Conservation (phyloP, 768 basidiomycete genomes). For the Gymnopilus dilepis region DNA sequence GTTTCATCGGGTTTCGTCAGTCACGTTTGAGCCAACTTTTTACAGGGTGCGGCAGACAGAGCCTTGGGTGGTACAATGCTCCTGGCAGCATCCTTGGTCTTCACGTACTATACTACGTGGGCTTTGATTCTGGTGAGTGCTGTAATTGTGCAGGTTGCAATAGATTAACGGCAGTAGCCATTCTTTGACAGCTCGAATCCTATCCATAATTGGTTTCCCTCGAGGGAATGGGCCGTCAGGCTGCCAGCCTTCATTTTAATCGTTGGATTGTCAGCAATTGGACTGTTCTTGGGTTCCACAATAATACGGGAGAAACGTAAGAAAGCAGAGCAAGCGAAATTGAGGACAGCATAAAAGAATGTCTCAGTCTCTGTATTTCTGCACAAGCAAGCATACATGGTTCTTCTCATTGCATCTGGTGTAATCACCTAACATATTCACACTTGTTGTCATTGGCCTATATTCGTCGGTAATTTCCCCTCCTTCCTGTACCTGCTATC, state of each 20-base stretch:
- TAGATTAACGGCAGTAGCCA: constrained; percentile 51
- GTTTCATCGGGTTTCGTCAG: no score
- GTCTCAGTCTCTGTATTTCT: background rate
- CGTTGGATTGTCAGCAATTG: constrained; percentile 80
- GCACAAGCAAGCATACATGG: background rate
- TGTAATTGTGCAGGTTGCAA: background rate
- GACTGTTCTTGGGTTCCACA: constrained; percentile 79
- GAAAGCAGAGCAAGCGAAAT: constrained; percentile 64
- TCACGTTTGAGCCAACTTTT: background rate
- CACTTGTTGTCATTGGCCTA: background rate
- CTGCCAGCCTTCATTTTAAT: constrained; percentile 85
- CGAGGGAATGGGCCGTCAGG: constrained; percentile 91
- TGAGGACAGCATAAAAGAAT: constrained; percentile 58
- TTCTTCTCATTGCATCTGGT: background rate
- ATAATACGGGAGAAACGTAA: constrained; percentile 76
- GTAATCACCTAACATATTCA: background rate
- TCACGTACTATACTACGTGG: constrained; percentile 93
- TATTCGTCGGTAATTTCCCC: constrained; percentile 14
- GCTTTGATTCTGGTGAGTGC: constrained; percentile 79
- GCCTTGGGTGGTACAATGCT: constrained; percentile 81
- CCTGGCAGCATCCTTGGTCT: constrained; percentile 73
- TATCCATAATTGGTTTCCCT: constrained; percentile 80
- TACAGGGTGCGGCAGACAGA: constrained; percentile 84
- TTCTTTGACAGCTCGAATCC: constrained; percentile 80
- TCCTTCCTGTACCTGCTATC: constrained; percentile 24